Evolutionary conservation across 2,329 filamentous ascomycete species (phyloP).

Genomic region (Furcasterigmium sp.): DNA sequence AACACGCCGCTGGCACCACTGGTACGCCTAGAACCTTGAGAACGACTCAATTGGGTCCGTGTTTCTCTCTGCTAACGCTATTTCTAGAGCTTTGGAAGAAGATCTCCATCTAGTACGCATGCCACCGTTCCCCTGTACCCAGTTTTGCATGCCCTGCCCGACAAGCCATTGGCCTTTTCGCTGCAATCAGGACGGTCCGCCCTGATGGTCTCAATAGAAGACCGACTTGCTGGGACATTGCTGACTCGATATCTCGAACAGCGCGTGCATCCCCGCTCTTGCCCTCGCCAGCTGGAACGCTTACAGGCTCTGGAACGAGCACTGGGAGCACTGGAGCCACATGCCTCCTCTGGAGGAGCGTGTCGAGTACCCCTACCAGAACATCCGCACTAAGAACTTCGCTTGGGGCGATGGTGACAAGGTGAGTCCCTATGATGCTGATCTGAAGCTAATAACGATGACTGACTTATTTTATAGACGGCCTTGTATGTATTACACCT

Average conservation of each 20-base stretch:
- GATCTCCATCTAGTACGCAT: constrained; percentile 83
- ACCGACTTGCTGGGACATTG: neutral
- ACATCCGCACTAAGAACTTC: constrained; percentile 95
- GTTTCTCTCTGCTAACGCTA: constrained; percentile 24
- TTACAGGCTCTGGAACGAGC: constrained; percentile 86
- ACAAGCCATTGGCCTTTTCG: constrained; percentile 8
- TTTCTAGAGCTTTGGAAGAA: constrained; percentile 84
- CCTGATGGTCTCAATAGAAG: too few species aligned
- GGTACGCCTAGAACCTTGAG: constrained; percentile 43
- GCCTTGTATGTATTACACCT: constrained; percentile 52
- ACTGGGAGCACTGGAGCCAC: constrained; percentile 95
- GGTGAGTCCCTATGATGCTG: constrained; percentile 38
- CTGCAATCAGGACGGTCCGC: too few species aligned
- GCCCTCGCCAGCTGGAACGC: constrained; percentile 73
- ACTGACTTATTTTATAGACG: constrained; percentile 38
- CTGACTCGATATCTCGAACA: constrained; percentile 34
- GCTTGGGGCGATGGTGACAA: constrained; percentile 95
- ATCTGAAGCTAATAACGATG: constrained; percentile 3
- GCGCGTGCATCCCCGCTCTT: constrained; percentile 69
- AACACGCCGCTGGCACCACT: constrained; percentile 79
- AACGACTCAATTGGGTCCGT: constrained; percentile 3
- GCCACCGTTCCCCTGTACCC: constrained; percentile 4
- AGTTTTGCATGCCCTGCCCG: constrained; percentile 8
- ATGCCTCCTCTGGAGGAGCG: constrained; percentile 84
- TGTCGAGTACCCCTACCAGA: constrained; percentile 93